Conservation (phyloP, 2,329 filamentous ascomycete genomes). For the Aphanoascus verrucosus region DNA sequence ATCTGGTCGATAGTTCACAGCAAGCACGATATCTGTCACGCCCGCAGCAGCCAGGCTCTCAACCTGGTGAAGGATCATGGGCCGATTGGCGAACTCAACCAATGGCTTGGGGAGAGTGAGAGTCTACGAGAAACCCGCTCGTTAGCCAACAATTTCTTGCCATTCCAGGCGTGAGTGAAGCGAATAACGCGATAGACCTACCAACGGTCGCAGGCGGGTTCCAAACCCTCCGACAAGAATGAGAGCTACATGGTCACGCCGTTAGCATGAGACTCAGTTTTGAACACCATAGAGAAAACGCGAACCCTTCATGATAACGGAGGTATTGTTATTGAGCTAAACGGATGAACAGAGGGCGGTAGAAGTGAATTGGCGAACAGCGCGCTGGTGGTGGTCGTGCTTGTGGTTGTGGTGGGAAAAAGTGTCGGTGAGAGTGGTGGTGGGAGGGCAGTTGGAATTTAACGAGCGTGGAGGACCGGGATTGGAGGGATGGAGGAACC, state of each 20-base stretch:
- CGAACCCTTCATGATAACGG: conserved; percentile 36
- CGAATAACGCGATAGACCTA: conserved; percentile 40
- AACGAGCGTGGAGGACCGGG: neutral
- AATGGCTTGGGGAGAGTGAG: conserved; percentile 94
- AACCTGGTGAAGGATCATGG: conserved; percentile 98
- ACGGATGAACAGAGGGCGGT: neutral
- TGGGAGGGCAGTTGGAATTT: neutral
- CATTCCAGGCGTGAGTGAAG: conserved; percentile 13
- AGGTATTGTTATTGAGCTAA: neutral
- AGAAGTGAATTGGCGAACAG: neutral
- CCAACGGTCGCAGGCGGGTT: conserved; percentile 90
- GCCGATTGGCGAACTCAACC: conserved; percentile 97
- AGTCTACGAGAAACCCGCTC: conserved; percentile 52
- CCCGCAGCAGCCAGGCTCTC: conserved; percentile 86
- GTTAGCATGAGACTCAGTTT: neutral
- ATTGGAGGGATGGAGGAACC: neutral
- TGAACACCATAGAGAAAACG: conserved; percentile 3
- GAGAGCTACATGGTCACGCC: conserved; percentile 52
- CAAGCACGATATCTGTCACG: conserved; percentile 93
- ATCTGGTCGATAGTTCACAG: conserved; percentile 97
- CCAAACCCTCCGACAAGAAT: conserved; percentile 99
- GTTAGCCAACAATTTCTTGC: conserved; percentile 1
- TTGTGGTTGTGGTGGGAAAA: neutral
- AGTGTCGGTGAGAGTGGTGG: conserved; percentile 2
- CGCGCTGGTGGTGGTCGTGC: neutral